phyloP scores from a whole-genome alignment of 163 green algal genomes.

The Chlorella variabilis region DNA sequence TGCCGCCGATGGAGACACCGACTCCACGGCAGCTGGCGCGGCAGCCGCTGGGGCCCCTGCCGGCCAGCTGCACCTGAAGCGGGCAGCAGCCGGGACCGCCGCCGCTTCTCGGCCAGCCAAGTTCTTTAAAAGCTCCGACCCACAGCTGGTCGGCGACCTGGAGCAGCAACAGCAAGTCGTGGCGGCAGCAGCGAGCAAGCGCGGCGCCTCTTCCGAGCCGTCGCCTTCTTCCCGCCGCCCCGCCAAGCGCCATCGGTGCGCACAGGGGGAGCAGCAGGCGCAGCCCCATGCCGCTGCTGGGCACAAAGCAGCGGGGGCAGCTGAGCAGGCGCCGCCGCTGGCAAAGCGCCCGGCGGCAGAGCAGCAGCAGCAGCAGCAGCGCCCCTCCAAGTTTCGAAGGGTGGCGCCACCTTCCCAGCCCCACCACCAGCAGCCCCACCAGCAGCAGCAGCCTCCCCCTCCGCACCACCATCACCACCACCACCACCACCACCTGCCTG shows the following conservation, averaged over 20 bases:
- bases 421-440: neutral
- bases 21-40: neutral
- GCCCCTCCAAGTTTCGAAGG: conserved; percentile 15
- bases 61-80: conserved; percentile 12
- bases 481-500: neutral
- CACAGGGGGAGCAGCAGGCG: neutral
- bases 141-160: conserved; percentile 4
- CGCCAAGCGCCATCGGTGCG: conserved; percentile 18
- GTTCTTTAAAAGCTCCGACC: conserved; percentile 17
- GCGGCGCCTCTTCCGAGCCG: conserved; percentile 6
- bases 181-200: conserved; percentile 9
- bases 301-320: neutral
- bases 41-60: neutral
- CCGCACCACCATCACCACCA: neutral
- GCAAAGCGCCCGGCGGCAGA: neutral
- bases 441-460: neutral
- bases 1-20: neutral
- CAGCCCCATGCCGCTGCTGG: neutral
- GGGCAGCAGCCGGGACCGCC: neutral
- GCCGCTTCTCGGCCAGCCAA: conserved; percentile 1
- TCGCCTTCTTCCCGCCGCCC: conserved; percentile 9
- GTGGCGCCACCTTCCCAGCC: neutral
- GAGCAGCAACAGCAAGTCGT: neutral
- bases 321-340: neutral
- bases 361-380: conserved; percentile 9